A percentile compares a stretch with the other conserved stretches of the same genome.
phyloP scores from a whole-genome alignment of 2,329 filamentous ascomycete species.

The Trichoderma harzianum region DNA sequence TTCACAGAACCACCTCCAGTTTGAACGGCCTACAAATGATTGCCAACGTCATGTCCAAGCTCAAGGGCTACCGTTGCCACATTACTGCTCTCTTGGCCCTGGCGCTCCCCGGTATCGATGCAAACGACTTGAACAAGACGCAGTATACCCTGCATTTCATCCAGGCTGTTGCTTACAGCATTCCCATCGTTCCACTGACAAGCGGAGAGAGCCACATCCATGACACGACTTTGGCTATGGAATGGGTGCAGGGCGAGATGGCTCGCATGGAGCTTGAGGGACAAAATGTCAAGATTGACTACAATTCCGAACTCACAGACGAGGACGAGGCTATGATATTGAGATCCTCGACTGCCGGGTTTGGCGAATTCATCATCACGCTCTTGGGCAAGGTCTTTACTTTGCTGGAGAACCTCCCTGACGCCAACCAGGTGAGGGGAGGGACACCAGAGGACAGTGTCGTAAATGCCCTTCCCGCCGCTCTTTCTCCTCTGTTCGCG shows the following conservation, averaged over 20 bases:
- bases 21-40: constrained; percentile 89
- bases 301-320: constrained; percentile 75
- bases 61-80: constrained; percentile 95
- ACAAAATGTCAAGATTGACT: constrained; percentile 80
- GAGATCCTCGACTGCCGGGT: constrained; percentile 88
- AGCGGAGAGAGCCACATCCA: constrained; percentile 61
- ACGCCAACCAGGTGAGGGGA: constrained; percentile 80
- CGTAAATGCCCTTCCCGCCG: constrained; percentile 89
- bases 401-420: constrained; percentile 88
- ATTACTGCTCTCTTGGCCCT: constrained; percentile 91
- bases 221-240: constrained; percentile 73
- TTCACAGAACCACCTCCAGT: constrained; percentile 92
- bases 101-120: constrained; percentile 91
- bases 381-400: constrained; percentile 94
- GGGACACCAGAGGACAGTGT: constrained; percentile 96
- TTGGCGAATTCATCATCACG: constrained; percentile 87
- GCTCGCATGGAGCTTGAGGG: constrained; percentile 89
- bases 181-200: constrained; percentile 77
- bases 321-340: constrained; percentile 84
- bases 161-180: constrained; percentile 92
- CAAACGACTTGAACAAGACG: constrained; percentile 96
- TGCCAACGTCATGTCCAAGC: constrained; percentile 83
- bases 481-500: constrained; percentile 84
- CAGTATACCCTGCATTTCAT: constrained; percentile 93
- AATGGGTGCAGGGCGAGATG: constrained; percentile 94